Percentiles rank a stretch among this genome's conserved stretches.
Evolutionary conservation across 208 protist genomes (phyloP).

Genomic region (Herpetomonas samuelpessoai): DNA sequence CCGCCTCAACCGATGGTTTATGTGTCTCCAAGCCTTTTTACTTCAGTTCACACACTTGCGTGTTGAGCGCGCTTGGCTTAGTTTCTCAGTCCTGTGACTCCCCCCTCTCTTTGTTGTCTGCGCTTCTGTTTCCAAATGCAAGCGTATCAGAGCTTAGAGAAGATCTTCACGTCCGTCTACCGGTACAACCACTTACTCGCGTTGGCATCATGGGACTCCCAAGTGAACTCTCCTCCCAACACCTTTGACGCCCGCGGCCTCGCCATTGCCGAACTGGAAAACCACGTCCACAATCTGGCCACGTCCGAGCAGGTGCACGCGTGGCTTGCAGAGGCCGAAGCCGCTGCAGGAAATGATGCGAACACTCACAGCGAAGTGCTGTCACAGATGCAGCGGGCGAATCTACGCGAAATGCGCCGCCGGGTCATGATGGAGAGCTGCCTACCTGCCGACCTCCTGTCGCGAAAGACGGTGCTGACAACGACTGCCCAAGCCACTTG

Average conservation of each 20-base stretch:
- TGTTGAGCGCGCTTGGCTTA: too few species aligned
- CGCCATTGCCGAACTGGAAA: constrained; percentile 26
- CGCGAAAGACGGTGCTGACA: constrained; percentile 17
- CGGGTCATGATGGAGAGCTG: constrained; percentile 11
- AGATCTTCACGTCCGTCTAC: constrained; percentile 39
- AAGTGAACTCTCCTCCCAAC: constrained; percentile 38
- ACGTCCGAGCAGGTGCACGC: constrained; percentile 14
- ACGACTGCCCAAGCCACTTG: constrained; percentile 26
- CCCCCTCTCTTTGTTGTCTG: too few species aligned
- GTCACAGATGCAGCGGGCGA: constrained; percentile 25
- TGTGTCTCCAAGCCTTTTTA: too few species aligned
- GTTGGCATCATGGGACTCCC: constrained; percentile 39
- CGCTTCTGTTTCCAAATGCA: constrained; percentile 32
- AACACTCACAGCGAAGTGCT: constrained; percentile 9
- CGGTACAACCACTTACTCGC: constrained; percentile 24
- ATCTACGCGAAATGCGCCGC: constrained; percentile 41
- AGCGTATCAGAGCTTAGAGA: constrained; percentile 38
- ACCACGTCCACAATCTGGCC: constrained; percentile 22
- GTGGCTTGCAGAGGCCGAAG: constrained; percentile 22
- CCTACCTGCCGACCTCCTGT: constrained; percentile 27
- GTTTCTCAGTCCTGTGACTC: too few species aligned
- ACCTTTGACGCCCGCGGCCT: constrained; percentile 22
- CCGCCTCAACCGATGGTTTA: too few species aligned
- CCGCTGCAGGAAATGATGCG: not conserved
- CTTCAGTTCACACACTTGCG: too few species aligned